Base-by-base conservation (phyloP, 371 early-diverging fungal genomes). In the Syncephalastrum contaminatum region DNA sequence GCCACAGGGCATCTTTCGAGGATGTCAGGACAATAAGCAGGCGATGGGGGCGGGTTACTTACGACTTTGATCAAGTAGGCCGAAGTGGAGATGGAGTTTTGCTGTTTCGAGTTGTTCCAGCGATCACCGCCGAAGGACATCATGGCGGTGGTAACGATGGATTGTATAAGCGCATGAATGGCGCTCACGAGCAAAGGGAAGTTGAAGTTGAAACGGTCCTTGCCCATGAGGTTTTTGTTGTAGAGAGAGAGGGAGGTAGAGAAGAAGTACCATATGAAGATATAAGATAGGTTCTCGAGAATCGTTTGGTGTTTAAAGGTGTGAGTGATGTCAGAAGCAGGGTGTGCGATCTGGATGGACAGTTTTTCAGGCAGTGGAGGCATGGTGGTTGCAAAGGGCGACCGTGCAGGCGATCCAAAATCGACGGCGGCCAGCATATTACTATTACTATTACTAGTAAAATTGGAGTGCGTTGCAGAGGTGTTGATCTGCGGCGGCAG, bases 141-240 rank as follows among this genome's bases (percentile, higher is more conserved):
- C 60, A 83, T 56, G 6, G 72, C 41, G 4, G 63, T 64, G 10
- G 90, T 80, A 44, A 89, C 74, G 21, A 77, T 42, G 51, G 78
- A 79, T 56, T 91, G 88, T 24, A 85, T 63, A 4, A 76, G 77
- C 48, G 83, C 74, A 70, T 91, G 89, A 21, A 91, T 68, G 19
- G 85, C 79, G 39, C 89, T 88, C 48, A 89, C 85, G 58, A 93
- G 83, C 19, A 95, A 66, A 12, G 95, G 94, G 54, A 88, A 84
- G 46, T 77, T 71, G 70, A 95, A 88, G 70, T 92, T 84, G 58
- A 84, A 81, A 50, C 87, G 82, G 43, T 86, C 82, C 55, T 80
- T 79, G 30, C 91, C 88, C 82, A 84, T 75, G 44, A 83, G 51
- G n/a, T 77, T 72, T 68, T 90, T 93, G 81, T 96, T 96, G 83